Percentiles rank a stretch among this genome's conserved stretches.
Conservation (phyloP, 179 eudicot genomes). For the Heliamphora ciliata region DNA sequence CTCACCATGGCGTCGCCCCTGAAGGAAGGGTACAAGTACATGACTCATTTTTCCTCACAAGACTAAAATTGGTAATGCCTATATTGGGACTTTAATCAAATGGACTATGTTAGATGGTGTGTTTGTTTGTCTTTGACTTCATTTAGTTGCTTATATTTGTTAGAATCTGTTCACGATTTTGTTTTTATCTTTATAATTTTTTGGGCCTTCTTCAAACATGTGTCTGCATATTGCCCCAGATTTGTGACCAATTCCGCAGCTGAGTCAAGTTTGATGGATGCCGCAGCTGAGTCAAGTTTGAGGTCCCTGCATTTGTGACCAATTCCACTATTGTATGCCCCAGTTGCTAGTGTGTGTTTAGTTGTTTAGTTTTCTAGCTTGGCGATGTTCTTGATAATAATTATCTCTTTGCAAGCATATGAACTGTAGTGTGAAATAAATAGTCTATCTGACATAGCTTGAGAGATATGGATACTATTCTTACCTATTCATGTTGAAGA, state of each 20-base stretch:
- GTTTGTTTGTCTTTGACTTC: neutral
- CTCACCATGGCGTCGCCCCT: too few species aligned
- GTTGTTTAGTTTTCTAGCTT: conserved; percentile 3
- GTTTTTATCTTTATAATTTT: neutral
- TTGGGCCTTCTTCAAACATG: neutral
- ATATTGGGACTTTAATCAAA: neutral
- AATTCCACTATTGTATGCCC: neutral
- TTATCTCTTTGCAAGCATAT: neutral
- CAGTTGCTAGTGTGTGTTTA: neutral
- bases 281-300: neutral
- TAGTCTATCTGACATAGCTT: neutral
- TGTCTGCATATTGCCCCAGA: neutral
- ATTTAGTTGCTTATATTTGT: neutral
- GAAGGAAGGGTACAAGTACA: too few species aligned
- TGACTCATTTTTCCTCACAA: too few species aligned
- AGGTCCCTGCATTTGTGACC: neutral
- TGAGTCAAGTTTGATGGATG: neutral
- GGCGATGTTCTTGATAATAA: neutral
- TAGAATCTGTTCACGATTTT: neutral
- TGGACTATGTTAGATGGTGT: neutral
- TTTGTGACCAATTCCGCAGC: neutral
- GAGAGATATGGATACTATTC: neutral
- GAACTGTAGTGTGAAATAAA: neutral
- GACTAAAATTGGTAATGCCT: neutral
- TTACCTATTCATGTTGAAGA: too few species aligned